phyloP scores from a whole-genome alignment of 2,329 filamentous ascomycete species.

The Fusarium nurragi region DNA sequence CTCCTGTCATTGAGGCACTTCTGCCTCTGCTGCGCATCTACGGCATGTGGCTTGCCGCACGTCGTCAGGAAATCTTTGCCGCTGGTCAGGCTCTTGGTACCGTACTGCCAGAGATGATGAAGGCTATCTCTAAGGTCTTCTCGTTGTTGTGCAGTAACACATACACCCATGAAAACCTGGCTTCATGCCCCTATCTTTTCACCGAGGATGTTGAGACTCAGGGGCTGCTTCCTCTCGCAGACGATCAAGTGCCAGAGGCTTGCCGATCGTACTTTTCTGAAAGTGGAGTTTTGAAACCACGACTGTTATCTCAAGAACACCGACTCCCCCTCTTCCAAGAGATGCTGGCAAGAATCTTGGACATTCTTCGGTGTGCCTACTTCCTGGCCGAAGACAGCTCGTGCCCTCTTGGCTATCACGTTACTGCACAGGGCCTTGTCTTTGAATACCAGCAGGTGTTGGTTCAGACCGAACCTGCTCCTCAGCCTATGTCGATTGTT shows the following conservation, averaged over 20 bases:
- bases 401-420: conserved; percentile 51
- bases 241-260: conserved; percentile 50
- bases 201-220: conserved; percentile 60
- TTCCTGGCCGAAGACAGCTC: conserved; percentile 55
- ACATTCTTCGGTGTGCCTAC: conserved; percentile 60
- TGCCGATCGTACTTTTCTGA: conserved; percentile 53
- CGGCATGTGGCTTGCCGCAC: conserved; percentile 62
- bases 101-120: conserved; percentile 58
- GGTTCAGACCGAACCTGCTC: neutral
- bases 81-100: conserved; percentile 57
- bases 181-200: conserved; percentile 59
- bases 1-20: conserved; percentile 53
- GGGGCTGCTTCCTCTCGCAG: conserved; percentile 56
- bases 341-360: conserved; percentile 58
- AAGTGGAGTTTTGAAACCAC: conserved; percentile 53
- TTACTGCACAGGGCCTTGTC: conserved; percentile 44
- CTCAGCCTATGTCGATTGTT: conserved; percentile 29
- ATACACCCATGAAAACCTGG: conserved; percentile 52
- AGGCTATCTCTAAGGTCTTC: conserved; percentile 57
- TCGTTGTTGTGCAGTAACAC: conserved; percentile 59
- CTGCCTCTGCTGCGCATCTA: conserved; percentile 64
- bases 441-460: conserved; percentile 48
- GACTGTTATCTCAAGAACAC: conserved; percentile 47
- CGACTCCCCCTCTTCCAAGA: conserved; percentile 50
- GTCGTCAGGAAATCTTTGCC: conserved; percentile 57